Evolutionary conservation across 805 yeast species (phyloP).

Genomic region (Wickerhamomyces ciferrii): DNA sequence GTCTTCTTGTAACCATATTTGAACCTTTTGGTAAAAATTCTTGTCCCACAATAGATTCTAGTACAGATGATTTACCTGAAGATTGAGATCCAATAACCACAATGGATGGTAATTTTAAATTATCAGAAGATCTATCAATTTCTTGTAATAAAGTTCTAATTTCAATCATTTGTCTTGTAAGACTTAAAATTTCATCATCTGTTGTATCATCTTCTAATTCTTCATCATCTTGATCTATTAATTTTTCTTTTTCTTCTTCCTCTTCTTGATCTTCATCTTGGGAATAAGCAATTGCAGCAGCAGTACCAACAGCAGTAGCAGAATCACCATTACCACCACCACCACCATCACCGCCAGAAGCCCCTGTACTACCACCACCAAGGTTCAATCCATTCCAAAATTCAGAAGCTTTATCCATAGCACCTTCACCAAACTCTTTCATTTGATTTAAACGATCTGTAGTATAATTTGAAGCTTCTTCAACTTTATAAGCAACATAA

Average conservation of each 20-base stretch:
- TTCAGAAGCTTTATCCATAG: constrained; percentile 34
- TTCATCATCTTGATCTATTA: constrained; percentile 39
- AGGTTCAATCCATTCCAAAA: constrained; percentile 19
- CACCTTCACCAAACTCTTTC: constrained; percentile 55
- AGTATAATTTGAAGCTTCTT: constrained; percentile 74
- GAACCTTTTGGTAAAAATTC: constrained; percentile 96
- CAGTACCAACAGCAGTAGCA: constrained; percentile 53
- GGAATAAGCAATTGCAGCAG: constrained; percentile 46
- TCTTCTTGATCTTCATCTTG: constrained; percentile 37
- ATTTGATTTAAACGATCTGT: constrained; percentile 58
- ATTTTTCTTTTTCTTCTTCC: constrained; percentile 35
- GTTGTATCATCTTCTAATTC: constrained; percentile 52
- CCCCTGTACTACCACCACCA: constrained; percentile 25
- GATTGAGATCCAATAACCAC: constrained; percentile 98
- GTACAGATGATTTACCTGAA: constrained; percentile 93
- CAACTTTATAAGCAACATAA: constrained; percentile 86
- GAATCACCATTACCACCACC: constrained; percentile 28
- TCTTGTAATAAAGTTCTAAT: constrained; percentile 74
- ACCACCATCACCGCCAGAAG: constrained; percentile 10
- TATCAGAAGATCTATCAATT: constrained; percentile 67
- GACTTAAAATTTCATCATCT: constrained; percentile 76
- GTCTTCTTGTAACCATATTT: constrained; percentile 97
- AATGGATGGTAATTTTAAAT: constrained; percentile 84
- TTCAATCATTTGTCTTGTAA: constrained; percentile 96
- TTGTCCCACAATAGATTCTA: constrained; percentile 96